A percentile compares a stretch with the other conserved stretches of the same genome.
Conservation (phyloP, 495 filamentous ascomycete species). For the Annulohypoxylon maeteangense region DNA sequence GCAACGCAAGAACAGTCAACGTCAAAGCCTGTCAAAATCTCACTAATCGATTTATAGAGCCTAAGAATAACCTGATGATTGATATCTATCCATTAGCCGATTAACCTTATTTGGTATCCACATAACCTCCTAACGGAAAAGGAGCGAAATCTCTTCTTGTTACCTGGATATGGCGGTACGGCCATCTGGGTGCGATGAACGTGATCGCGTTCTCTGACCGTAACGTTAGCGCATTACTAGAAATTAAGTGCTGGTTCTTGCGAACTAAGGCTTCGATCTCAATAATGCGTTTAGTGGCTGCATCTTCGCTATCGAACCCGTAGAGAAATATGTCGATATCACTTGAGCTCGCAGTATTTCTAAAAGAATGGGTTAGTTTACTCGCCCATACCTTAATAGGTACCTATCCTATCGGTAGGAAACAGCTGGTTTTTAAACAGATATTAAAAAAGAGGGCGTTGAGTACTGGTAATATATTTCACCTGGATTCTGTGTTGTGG, state of each 20-base stretch:
- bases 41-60: slow-evolving; percentile 71
- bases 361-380: background rate
- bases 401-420: no score
- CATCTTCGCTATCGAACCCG: slow-evolving; percentile 68
- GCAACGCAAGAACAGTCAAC: slow-evolving; percentile 75
- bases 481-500: background rate
- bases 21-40: slow-evolving; percentile 77
- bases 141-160: background rate
- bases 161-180: slow-evolving; percentile 69
- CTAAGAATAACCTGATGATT: slow-evolving; percentile 67
- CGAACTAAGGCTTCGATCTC: slow-evolving; percentile 67
- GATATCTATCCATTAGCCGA: background rate
- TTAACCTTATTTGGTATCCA: background rate
- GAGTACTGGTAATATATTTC: slow-evolving; percentile 20
- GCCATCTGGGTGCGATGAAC: slow-evolving; percentile 69
- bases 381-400: no score
- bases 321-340: slow-evolving; percentile 79
- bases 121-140: background rate
- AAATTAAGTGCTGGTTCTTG: background rate
- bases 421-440: no score
- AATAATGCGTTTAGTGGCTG: slow-evolving; percentile 68
- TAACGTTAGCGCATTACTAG: slow-evolving; percentile 49
- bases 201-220: slow-evolving; percentile 76
- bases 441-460: background rate
- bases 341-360: slow-evolving; percentile 68